Base-by-base conservation (phyloP, 1,284 basidiomycete genomes). In the Ustilago shanxiensis region DNA sequence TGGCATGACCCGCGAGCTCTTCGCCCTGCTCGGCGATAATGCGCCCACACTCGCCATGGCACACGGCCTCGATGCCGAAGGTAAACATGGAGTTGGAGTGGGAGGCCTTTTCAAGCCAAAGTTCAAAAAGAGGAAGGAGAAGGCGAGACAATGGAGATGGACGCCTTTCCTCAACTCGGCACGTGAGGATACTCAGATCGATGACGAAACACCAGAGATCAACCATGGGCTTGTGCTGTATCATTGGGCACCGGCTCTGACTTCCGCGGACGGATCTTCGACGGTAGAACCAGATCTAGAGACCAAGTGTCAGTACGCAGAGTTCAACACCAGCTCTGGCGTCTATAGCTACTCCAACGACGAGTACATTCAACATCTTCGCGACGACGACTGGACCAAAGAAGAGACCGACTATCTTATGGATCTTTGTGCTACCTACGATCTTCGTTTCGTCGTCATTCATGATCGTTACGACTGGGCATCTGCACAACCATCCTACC, bases 401-500 rank as follows among this genome's bases (percentile, higher is more conserved):
- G 94, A 95, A 81, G 95, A 99, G 88, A 98, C 97, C 0, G 93
- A 95, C 83, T 95, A 98, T 83, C 89, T 99, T 0, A 96, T 99
- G 87, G 88, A 89, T 7, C 87, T 98, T 16, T 91, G 93, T 20
- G 89, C 90, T 53, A 90, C 92, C 60, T 99, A 93, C 79, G 96
- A 98, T 86, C 88, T 92, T 20, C 90, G 97, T 54, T 99, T 96
- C 89, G 92, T 94, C 83, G 89, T 99, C 71, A 91, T 96, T 13
- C 89, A 93, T 65, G 97, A 99, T 86, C 90, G 97, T 31, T 99
- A 97, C 86, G 91, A 93, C 11, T 94, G 87, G 77, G 77, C 73
- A 16, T 39, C 65, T 26, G 73, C 73, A 18, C 68, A 67, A 18
- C 1, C 64, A 9, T 61, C 66, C 1, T 73, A 53, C 28, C 61